phyloP scores from a whole-genome alignment of 2,329 filamentous ascomycete genomes.

The Ophiostoma perfectum region DNA sequence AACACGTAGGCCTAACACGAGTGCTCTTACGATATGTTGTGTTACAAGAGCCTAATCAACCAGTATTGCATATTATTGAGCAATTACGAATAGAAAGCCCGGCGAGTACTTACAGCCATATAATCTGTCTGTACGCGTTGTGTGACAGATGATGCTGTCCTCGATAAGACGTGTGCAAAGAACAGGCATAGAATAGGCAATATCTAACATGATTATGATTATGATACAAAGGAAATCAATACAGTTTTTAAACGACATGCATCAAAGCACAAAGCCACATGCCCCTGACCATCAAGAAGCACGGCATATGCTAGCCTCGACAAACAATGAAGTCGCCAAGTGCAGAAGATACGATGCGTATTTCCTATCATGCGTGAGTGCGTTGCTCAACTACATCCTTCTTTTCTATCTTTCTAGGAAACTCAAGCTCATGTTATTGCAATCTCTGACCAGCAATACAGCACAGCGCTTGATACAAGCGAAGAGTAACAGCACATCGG shows the following conservation, averaged over 20 bases:
- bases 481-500: too few relatives aligned
- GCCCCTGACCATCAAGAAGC: too few relatives aligned
- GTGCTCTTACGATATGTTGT: background rate
- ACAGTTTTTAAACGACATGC: too few relatives aligned
- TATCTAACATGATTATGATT: too few relatives aligned
- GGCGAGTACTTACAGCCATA: background rate
- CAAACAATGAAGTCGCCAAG: background rate
- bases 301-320: background rate
- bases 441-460: background rate
- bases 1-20: background rate
- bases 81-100: background rate
- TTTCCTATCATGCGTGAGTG: background rate
- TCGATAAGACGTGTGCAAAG: background rate
- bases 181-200: too few relatives aligned
- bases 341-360: background rate
- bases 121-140: background rate
- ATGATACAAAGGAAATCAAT: too few relatives aligned
- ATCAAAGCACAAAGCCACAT: too few relatives aligned
- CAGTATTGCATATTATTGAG: background rate
- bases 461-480: too few relatives aligned
- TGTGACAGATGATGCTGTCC: background rate
- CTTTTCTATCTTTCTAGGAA: too few relatives aligned
- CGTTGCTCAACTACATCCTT: too few relatives aligned
- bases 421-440: background rate
- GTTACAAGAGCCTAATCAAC: background rate